These are phyloP conservation scores for Ophiostoma piceae DNA, from an alignment of 2,329 filamentous ascomycete species.

Conservation along the genomic window DNA sequence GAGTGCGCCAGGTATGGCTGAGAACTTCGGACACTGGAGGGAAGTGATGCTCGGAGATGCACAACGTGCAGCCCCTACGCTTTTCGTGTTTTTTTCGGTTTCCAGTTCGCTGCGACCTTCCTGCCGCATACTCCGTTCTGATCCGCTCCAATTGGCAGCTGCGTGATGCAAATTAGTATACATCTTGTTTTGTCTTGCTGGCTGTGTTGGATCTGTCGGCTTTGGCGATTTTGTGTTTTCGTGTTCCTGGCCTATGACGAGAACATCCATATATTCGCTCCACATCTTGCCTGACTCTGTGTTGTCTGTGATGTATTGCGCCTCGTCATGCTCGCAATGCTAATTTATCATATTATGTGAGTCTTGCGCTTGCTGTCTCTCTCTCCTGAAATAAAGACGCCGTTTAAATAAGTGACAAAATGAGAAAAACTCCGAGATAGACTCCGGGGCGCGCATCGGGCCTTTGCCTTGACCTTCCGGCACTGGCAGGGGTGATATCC, in stretches of 20 bases:
- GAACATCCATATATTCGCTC: background rate
- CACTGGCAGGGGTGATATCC: background rate
- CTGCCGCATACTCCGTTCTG: background rate
- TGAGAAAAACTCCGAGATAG: background rate
- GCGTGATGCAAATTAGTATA: background rate
- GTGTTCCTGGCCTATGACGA: background rate
- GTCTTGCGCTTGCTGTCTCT: background rate
- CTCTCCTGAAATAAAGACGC: too few relatives aligned
- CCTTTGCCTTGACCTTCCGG: background rate
- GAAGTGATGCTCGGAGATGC: background rate
- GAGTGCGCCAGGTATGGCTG: background rate
- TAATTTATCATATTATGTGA: background rate
- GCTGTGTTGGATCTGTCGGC: background rate
- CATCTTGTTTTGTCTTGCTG: background rate
- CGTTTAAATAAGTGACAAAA: background rate
- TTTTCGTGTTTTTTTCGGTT: background rate
- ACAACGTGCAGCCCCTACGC: conserved; percentile 4
- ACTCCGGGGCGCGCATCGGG: background rate
- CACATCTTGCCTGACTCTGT: background rate
- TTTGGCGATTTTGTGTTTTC: background rate
- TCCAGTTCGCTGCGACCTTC: conserved; percentile 1
- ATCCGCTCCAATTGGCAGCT: background rate
- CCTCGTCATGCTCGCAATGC: background rate
- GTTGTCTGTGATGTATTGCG: background rate
- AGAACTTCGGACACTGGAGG: background rate